Base-by-base conservation (phyloP, 495 filamentous ascomycete genomes). In the Hypoxylon fuscum region DNA sequence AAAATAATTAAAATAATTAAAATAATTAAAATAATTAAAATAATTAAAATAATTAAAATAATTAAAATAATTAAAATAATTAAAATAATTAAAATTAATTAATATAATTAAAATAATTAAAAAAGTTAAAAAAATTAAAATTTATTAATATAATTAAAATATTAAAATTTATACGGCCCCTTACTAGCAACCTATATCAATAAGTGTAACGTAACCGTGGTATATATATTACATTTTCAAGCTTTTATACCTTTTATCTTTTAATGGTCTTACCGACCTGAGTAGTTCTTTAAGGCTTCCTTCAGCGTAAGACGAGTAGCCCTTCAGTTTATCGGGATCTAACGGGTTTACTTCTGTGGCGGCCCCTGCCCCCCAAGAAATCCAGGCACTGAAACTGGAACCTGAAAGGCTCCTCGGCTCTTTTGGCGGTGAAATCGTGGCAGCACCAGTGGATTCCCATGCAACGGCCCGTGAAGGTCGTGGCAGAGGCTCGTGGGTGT, bases 241-340 rank as follows among this genome's bases (percentile, higher is more conserved):
- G 18, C 18, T 40, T 17, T 40, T 18, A 40, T 40, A 40, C 5
- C 18, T 40, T 5, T 17, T 40, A 40, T 18, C 11, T 40, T 17
- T 17, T 17, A 17, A 40, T 17, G 5, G 5, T 17, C 18, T 40
- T 18, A 18, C 18, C 15, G 44, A 62, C 10, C 20, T 55, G 3
- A 64, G 17, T 3, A 57, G 43, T 42, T 58, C 23, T n/a, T 14
- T 47, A n/a, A 64, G 25, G n/a, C 20, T 58, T 14, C 43, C 29
- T 29, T 63, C 52, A 8, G 59, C 59, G 11, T 63, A 63, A 14
- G 58, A 61, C 10, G 41, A 44, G 10, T 51, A 21, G 1, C 50
- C 35, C 6, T n/a, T 37, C 12, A 18, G 5, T 9, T 25, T 21
- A 3, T 38, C 14, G 0, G 1, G 0, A 18, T 45, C 20, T 52